A percentile compares a stretch with the other conserved stretches of the same genome.
Conservation (phyloP, 73 alveolate species). For the Paramecium pentaurelia region DNA sequence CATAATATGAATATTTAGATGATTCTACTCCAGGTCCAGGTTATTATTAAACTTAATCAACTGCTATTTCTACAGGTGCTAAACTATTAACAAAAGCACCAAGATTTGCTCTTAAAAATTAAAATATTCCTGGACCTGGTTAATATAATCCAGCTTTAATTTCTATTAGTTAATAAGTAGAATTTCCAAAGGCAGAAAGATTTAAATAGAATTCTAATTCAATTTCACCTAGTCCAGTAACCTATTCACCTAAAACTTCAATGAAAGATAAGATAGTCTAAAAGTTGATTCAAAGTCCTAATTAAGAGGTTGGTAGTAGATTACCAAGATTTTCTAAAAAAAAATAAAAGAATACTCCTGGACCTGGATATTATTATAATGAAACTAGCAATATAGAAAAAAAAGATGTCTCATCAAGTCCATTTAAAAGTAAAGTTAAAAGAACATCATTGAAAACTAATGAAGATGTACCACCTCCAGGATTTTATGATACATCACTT, state of each 20-base stretch:
- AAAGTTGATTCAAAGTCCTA: neutral
- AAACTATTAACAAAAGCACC: neutral
- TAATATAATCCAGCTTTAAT: neutral
- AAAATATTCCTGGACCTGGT: slow-evolving; percentile 21
- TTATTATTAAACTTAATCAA: neutral
- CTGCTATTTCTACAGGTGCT: neutral
- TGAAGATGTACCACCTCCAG: slow-evolving; percentile 24
- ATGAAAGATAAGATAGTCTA: neutral
- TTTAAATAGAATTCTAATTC: neutral
- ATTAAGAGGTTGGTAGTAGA: neutral
- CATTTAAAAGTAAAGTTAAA: neutral
- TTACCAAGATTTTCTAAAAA: neutral
- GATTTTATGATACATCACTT: neutral
- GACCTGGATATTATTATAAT: neutral
- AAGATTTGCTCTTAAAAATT: neutral
- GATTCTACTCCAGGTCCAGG: slow-evolving; percentile 47
- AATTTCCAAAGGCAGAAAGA: neutral
- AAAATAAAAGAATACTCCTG: neutral
- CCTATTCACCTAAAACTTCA: neutral
- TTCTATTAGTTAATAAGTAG: neutral
- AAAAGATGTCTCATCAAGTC: neutral
- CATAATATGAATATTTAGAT: slow-evolving; percentile 3
- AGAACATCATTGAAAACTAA: neutral
- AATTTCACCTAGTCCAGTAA: neutral
- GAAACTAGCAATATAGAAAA: neutral